Percentiles rank a stretch among this genome's conserved stretches.
These are phyloP conservation scores for Podosphaera fusca DNA, from an alignment of 2,329 filamentous ascomycete genomes.

Conservation along the genomic window DNA sequence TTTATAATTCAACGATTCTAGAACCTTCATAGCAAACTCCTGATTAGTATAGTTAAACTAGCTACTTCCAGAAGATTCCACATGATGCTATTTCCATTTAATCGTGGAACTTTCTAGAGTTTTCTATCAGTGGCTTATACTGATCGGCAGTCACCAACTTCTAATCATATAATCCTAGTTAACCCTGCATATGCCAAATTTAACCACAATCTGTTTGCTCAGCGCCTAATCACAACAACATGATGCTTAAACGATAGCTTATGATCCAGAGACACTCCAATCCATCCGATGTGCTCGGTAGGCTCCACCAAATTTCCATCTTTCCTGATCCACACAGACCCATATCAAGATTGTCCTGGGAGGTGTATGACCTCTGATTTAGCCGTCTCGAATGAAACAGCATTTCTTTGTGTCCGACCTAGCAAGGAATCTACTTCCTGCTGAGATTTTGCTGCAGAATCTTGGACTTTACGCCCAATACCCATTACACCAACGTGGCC, in stretches of 20 bases:
- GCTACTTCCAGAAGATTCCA: too few species aligned
- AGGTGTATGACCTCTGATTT: neutral
- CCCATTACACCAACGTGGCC: neutral
- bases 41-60: too few species aligned
- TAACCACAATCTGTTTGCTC: too few species aligned
- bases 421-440: neutral
- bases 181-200: too few species aligned
- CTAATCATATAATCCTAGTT: too few species aligned
- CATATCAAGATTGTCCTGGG: neutral
- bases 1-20: too few species aligned
- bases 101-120: too few species aligned
- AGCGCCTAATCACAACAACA: too few species aligned
- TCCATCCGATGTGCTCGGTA: neutral
- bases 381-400: neutral
- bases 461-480: neutral
- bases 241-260: neutral
- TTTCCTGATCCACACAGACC: neutral
- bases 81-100: too few species aligned
- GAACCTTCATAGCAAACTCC: too few species aligned
- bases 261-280: neutral
- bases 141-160: too few species aligned
- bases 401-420: neutral
- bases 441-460: neutral
- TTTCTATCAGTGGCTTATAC: too few species aligned
- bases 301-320: neutral